Evolutionary conservation across 176 grass and related monocot genomes (phyloP), one percentile per base, ranked within the genome.

Genomic region (Carex scoparia): DNA sequence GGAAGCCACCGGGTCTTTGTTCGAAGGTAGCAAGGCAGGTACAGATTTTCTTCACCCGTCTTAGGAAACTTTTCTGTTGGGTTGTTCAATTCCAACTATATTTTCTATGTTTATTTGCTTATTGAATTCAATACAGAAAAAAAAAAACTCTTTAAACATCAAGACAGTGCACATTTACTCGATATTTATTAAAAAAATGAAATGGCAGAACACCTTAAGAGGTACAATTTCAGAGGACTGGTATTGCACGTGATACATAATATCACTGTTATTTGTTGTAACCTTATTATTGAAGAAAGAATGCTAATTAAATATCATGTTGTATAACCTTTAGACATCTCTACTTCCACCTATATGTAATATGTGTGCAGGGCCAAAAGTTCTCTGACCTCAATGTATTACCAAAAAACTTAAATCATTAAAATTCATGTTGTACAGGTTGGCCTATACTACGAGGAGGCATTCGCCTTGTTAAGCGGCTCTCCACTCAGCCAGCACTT

Each of bases 1-100:
- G 88, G n/a, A 99, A 96, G 86, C 93, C 97, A 3, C 91, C 93
- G 0, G 84, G 81, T 19, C 73, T 99, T 28, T 99, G 93, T 89
- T 99, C 93, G 67, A 99, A 99, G 84, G 90, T 99, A 61, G 97
- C 97, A 13, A 86, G 97, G 48, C 97, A 99, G 93, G 93, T 99
- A 84, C 61, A 85, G 51, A 35, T 72, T 19, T 31, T 91, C 64
- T 68, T 91, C 31, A 15, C 46, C 23, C 0, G 69, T 37, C 31
- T 56, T 48, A 33, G 4, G 23, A 30, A 79, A 53, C 4, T 32
- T 56, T 18, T 57, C 53, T 79, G 51, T 18, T 58, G 0, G 27
- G 27, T 12, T 58, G 53, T 58, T 79, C 27, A 33, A 18, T 16
- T 37, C 12, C 30, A 79, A 33, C 48, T 58, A 8, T 81, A 54